Evolutionary conservation across 768 basidiomycete genomes (phyloP).

Genomic region (Sporobolomyces roseus): DNA sequence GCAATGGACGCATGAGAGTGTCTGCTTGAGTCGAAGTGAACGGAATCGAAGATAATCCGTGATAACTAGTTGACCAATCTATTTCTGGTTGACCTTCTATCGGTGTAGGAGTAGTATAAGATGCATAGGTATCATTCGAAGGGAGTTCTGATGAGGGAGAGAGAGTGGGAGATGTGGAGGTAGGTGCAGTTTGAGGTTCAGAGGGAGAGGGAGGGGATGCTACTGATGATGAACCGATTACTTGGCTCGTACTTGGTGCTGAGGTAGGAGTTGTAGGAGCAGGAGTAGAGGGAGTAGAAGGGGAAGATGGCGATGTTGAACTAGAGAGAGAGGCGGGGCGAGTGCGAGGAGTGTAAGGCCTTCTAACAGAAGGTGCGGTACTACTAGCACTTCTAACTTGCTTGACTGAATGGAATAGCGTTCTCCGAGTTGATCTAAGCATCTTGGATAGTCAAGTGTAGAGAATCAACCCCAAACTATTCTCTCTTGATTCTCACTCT

Average conservation of each 20-base stretch:
- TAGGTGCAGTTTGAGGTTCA: no score
- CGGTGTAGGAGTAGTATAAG: background rate
- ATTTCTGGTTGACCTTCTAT: background rate
- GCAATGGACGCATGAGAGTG: constrained; percentile 67
- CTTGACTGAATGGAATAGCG: background rate
- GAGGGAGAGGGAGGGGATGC: background rate
- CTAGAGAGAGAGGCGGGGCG: background rate
- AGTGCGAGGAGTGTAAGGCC: background rate
- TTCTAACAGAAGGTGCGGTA: background rate
- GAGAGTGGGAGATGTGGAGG: background rate
- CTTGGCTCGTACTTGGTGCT: background rate
- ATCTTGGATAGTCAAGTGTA: background rate
- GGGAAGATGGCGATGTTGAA: no score
- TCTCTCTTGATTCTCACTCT: background rate
- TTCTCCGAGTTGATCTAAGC: no score
- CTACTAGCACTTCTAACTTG: background rate
- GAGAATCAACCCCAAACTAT: background rate
- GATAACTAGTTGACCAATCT: constrained; percentile 84
- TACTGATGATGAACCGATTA: background rate
- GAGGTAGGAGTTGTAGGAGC: background rate
- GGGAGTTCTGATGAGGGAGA: background rate
- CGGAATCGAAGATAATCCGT: constrained; percentile 70
- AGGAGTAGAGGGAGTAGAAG: background rate
- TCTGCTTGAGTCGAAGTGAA: constrained; percentile 73
- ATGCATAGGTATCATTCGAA: background rate